Conservation (phyloP, 2,329 filamentous ascomycete species). For the Rhynchosporium graminicola region DNA sequence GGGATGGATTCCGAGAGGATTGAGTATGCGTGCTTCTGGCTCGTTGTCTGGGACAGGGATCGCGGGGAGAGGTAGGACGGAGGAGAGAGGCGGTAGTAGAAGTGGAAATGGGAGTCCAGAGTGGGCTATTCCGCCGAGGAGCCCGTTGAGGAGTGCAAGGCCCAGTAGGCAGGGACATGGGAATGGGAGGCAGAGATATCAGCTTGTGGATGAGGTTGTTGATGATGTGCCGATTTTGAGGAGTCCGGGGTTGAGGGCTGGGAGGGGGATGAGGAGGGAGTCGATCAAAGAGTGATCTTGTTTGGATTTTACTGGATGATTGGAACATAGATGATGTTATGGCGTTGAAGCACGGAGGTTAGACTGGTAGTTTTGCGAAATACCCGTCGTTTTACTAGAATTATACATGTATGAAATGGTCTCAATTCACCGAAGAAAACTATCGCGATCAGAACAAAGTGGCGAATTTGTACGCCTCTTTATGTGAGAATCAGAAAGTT, state of each 20-base stretch:
- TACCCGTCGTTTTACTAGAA: no score
- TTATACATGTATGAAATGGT: no score
- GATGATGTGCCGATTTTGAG: conserved; percentile 23
- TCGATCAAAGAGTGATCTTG: neutral
- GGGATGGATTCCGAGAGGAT: conserved; percentile 5
- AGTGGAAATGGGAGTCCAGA: conserved; percentile 12
- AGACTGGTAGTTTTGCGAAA: no score
- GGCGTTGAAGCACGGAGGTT: no score
- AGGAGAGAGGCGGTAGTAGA: neutral
- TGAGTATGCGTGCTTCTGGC: neutral
- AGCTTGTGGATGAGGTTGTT: conserved; percentile 22
- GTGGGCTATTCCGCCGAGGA: conserved; percentile 13
- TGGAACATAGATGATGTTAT: neutral
- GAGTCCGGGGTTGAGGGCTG: conserved; percentile 14
- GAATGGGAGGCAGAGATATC: conserved; percentile 17
- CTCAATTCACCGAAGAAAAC: no score
- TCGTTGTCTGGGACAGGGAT: neutral
- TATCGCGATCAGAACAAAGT: no score
- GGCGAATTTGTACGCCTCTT: no score
- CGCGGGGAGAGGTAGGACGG: neutral
- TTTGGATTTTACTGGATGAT: neutral
- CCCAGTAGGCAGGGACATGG: neutral
- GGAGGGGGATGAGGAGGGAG: neutral
- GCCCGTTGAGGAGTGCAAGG: conserved; percentile 4
- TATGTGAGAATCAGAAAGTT: no score